Evolutionary conservation across 306 rosid genomes (phyloP).

Genomic region (Prunus mira): DNA sequence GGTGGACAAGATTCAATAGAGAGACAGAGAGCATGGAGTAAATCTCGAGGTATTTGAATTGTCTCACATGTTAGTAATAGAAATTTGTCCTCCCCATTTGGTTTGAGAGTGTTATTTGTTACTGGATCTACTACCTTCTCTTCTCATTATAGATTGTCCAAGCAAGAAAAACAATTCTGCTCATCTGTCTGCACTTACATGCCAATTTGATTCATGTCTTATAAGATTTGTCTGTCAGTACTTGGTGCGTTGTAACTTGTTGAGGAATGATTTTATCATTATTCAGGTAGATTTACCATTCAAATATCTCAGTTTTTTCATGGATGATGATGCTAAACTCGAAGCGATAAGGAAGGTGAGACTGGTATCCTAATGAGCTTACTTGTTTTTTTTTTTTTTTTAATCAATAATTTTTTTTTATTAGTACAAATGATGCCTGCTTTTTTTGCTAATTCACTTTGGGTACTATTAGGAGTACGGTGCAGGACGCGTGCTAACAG

Average conservation of each 20-base stretch:
- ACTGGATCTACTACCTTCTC: neutral
- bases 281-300: constrained; percentile 90
- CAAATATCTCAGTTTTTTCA: constrained; percentile 78
- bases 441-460: neutral
- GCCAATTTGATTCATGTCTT: neutral
- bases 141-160: neutral
- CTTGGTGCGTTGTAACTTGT: neutral
- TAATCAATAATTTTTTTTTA: neutral
- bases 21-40: constrained; percentile 82
- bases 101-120: neutral
- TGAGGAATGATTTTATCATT: neutral
- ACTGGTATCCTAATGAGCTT: constrained; percentile 11
- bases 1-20: constrained; percentile 94
- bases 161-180: neutral
- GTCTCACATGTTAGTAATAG: neutral
- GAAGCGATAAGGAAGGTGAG: constrained; percentile 63
- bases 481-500: constrained; percentile 87
- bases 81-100: neutral
- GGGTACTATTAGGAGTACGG: constrained; percentile 61
- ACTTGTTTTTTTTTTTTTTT: neutral
- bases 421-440: neutral
- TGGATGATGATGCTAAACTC: constrained; percentile 78
- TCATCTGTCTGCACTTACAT: neutral
- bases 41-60: constrained; percentile 65
- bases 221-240: neutral